These are phyloP conservation scores for Bipolaris gigantea DNA, from an alignment of 2,329 filamentous ascomycete genomes.

Conservation along the genomic window DNA sequence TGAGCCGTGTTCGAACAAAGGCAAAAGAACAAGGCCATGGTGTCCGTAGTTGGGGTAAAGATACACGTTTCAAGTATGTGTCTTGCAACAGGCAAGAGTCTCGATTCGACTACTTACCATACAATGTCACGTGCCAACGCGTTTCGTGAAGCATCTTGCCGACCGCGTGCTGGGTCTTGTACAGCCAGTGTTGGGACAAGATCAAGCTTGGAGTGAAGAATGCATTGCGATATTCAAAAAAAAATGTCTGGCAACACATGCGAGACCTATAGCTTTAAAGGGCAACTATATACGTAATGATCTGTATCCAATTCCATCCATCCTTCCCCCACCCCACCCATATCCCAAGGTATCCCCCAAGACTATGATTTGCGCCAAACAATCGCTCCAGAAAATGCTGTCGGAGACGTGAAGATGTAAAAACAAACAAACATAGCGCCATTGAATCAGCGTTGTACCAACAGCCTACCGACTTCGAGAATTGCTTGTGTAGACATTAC, in stretches of 20 bases:
- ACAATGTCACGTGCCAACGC: not conserved
- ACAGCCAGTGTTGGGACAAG: not conserved
- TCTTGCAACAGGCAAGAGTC: not conserved
- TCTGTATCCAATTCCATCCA: conserved; percentile 25
- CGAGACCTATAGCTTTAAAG: conserved; percentile 11
- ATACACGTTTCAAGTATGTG: not conserved
- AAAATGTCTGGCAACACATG: conserved; percentile 9
- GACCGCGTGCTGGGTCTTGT: not conserved
- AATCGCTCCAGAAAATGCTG: conserved; percentile 44
- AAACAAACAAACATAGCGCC: conserved; percentile 2
- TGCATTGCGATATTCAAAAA: conserved; percentile 24
- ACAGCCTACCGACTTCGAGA: not conserved
- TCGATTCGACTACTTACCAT: too few species aligned
- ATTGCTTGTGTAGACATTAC: not conserved
- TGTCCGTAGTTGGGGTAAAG: too few species aligned
- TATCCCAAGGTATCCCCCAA: conserved; percentile 31
- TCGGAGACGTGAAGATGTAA: conserved; percentile 21
- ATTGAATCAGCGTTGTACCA: not conserved
- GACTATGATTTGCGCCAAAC: conserved; percentile 34
- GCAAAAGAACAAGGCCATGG: not conserved
- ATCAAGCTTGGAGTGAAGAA: conserved; percentile 13
- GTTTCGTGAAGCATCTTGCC: not conserved
- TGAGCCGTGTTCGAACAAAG: too few species aligned
- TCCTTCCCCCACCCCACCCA: conserved; percentile 14
- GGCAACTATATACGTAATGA: conserved; percentile 17